Conservation (phyloP, 2,329 filamentous ascomycete species). For the Aureobasidium sp. region DNA sequence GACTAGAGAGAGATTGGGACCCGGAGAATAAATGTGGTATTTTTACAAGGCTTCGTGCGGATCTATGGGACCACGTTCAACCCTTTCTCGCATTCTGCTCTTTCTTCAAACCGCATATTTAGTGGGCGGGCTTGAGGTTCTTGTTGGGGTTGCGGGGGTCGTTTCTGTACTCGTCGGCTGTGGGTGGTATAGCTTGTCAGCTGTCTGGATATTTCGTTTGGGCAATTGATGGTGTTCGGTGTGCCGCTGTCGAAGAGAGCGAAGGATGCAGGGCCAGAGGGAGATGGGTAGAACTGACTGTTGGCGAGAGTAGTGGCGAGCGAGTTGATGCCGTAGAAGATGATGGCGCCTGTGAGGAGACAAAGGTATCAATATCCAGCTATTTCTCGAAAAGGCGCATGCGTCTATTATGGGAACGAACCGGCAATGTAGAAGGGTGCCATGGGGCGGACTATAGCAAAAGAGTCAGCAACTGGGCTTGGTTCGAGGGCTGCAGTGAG, state of each 20-base stretch:
- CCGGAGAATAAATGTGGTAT: neutral
- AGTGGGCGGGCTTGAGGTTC: constrained; percentile 2
- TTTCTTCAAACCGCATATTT: neutral
- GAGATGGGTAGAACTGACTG: constrained; percentile 54
- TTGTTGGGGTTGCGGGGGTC: constrained; percentile 73
- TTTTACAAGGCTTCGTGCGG: constrained; percentile 3
- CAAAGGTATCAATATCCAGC: neutral
- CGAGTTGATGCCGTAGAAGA: constrained; percentile 87
- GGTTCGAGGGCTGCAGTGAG: neutral
- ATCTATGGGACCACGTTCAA: neutral
- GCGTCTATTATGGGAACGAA: constrained; percentile 1
- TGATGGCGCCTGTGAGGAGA: constrained; percentile 57
- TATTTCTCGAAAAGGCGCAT: neutral
- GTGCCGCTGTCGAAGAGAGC: neutral
- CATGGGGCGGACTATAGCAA: constrained; percentile 16
- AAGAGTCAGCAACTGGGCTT: neutral
- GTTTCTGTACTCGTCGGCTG: constrained; percentile 94
- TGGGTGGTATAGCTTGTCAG: neutral
- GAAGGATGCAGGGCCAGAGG: neutral
- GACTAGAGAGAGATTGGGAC: neutral
- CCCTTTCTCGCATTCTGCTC: neutral
- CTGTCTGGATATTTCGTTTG: neutral
- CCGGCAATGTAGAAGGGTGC: constrained; percentile 18
- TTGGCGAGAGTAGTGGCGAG: constrained; percentile 67
- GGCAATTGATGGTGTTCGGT: too few relatives aligned